A percentile compares a stretch with the other conserved stretches of the same genome.
Conservation (phyloP, 306 rosid species). For the Lablab purpureus region DNA sequence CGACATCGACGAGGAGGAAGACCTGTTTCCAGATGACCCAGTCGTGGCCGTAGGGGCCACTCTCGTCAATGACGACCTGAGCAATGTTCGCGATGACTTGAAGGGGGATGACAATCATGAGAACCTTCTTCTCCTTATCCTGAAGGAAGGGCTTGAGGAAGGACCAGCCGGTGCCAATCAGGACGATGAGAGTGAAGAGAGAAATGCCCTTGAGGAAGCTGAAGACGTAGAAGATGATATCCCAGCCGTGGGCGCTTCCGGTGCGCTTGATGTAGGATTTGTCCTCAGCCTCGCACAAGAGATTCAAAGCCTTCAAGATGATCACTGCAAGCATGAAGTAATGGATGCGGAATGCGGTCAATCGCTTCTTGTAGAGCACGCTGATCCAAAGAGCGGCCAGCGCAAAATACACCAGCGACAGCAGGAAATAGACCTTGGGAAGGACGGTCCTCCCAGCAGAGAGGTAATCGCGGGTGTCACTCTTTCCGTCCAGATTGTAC, state of each 20-base stretch:
- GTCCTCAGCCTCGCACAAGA: constrained; percentile 89
- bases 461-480: constrained; percentile 68
- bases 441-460: constrained; percentile 83
- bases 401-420: constrained; percentile 62
- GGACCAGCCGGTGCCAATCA: constrained; percentile 98
- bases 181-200: constrained; percentile 78
- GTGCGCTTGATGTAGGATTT: constrained; percentile 86
- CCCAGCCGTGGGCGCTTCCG: constrained; percentile 98
- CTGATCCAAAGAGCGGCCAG: constrained; percentile 70
- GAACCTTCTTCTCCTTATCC: constrained; percentile 94
- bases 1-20: constrained; percentile 86
- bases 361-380: constrained; percentile 78
- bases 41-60: constrained; percentile 79
- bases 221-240: constrained; percentile 83
- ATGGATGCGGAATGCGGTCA: constrained; percentile 82
- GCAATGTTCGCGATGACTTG: constrained; percentile 92
- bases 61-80: constrained; percentile 88
- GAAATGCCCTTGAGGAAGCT: constrained; percentile 90
- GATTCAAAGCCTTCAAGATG: constrained; percentile 74
- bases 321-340: constrained; percentile 94
- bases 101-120: constrained; percentile 91
- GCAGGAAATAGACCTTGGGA: constrained; percentile 78
- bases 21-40: constrained; percentile 94
- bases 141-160: constrained; percentile 87
- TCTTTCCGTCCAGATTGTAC: constrained; percentile 88